Conservation (phyloP, 768 basidiomycete genomes). For the Auricularia sp. region DNA sequence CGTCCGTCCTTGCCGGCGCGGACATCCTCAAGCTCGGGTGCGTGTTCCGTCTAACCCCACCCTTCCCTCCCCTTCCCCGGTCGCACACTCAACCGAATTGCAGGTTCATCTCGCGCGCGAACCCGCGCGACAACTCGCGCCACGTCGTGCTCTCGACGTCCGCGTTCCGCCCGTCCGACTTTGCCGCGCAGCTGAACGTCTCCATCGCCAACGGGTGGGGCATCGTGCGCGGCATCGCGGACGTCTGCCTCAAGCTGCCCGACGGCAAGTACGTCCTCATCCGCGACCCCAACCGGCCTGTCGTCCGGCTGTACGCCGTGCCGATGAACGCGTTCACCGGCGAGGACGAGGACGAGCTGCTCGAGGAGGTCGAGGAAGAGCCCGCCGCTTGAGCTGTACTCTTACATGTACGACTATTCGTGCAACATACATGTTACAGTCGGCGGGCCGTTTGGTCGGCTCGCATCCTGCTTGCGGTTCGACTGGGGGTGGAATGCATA, state of each 20-base stretch:
- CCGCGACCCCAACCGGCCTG: conserved; percentile 97
- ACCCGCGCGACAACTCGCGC: conserved; percentile 87
- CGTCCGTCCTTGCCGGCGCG: conserved; percentile 89
- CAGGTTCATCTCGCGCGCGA: conserved; percentile 68
- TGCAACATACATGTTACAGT: too few species aligned
- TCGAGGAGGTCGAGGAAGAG: conserved; percentile 29
- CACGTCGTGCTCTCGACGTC: conserved; percentile 94
- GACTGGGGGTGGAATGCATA: too few species aligned
- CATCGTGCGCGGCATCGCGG: conserved; percentile 89
- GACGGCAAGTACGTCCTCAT: conserved; percentile 97
- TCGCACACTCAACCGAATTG: too few species aligned
- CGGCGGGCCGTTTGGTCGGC: too few species aligned
- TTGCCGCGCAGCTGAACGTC: conserved; percentile 90
- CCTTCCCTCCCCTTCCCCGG: too few species aligned
- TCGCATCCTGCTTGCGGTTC: too few species aligned
- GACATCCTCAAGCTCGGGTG: conserved; percentile 99
- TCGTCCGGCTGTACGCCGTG: conserved; percentile 90
- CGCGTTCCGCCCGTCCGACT: conserved; percentile 88
- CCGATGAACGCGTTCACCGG: conserved; percentile 77
- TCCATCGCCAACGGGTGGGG: conserved; percentile 97
- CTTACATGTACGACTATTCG: too few species aligned
- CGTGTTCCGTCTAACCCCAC: too few species aligned
- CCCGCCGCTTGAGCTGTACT: not conserved
- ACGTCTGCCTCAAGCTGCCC: conserved; percentile 91
- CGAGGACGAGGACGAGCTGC: conserved; percentile 58